phyloP scores from a whole-genome alignment of 768 basidiomycete genomes.

The Kwoniella sp. region DNA sequence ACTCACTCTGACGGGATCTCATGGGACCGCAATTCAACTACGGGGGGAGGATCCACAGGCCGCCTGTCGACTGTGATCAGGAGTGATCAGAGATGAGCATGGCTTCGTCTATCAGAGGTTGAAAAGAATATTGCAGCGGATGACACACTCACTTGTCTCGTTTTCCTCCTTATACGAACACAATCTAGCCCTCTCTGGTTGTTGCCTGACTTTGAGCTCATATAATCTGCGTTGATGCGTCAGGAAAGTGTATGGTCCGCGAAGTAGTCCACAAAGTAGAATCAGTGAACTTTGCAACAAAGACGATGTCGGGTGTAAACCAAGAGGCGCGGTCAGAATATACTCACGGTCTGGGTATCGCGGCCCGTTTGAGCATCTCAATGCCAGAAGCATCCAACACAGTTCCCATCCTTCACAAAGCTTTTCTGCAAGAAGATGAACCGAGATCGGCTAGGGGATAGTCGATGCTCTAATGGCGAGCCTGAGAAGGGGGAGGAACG shows the following conservation, averaged over 20 bases:
- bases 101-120: not conserved
- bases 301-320: no score
- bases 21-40: conserved; percentile 43
- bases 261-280: no score
- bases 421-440: not conserved
- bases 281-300: no score
- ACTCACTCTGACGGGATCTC: conserved; percentile 18
- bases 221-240: conserved; percentile 27
- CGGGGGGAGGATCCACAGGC: conserved; percentile 56
- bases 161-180: conserved; percentile 57
- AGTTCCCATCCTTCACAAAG: conserved; percentile 11
- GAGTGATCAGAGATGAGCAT: not conserved
- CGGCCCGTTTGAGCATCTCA: conserved; percentile 9
- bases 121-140: no score
- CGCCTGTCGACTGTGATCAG: conserved; percentile 49
- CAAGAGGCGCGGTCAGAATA: no score
- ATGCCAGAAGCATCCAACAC: conserved; percentile 14
- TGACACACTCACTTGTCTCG: conserved; percentile 56
- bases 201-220: conserved; percentile 47
- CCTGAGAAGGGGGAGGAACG: no score
- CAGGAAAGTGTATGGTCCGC: no score
- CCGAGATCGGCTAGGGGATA: not conserved
- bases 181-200: conserved; percentile 53
- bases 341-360: not conserved
- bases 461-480: no score